Percentiles rank a stretch among this genome's conserved stretches.
phyloP scores from a whole-genome alignment of 1,284 basidiomycete species.

The Phylloporus sp. region DNA sequence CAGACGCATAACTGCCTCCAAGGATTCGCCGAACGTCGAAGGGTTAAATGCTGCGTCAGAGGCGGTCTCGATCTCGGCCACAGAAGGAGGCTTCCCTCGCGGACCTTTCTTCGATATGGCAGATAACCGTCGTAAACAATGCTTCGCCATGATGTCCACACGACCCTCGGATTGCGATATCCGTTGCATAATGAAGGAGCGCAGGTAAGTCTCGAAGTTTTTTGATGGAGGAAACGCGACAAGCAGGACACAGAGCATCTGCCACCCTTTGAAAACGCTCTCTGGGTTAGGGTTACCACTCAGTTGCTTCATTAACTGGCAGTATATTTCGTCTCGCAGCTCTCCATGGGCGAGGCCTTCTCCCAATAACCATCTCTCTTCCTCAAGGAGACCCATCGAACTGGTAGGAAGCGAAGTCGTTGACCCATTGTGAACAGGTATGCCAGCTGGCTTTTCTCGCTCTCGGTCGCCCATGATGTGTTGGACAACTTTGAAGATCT shows the following conservation, averaged over 20 bases:
- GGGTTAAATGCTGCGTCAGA: slow-evolving; percentile 93
- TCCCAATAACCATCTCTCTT: slow-evolving; percentile 85
- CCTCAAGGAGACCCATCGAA: slow-evolving; percentile 68
- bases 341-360: slow-evolving; percentile 82
- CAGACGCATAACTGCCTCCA: slow-evolving; percentile 82
- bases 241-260: slow-evolving; percentile 86
- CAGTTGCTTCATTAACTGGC: slow-evolving; percentile 90
- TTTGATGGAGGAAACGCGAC: slow-evolving; percentile 91
- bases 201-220: slow-evolving; percentile 85
- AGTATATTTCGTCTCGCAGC: slow-evolving; percentile 91
- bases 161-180: slow-evolving; percentile 74
- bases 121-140: slow-evolving; percentile 77
- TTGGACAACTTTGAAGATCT: slow-evolving; percentile 88
- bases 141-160: slow-evolving; percentile 88
- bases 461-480: slow-evolving; percentile 92
- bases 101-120: slow-evolving; percentile 83
- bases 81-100: slow-evolving; percentile 80
- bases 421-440: slow-evolving; percentile 60
- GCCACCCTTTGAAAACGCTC: slow-evolving; percentile 89
- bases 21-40: slow-evolving; percentile 89
- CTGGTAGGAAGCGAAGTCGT: slow-evolving; percentile 57
- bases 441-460: slow-evolving; percentile 62
- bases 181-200: slow-evolving; percentile 76
- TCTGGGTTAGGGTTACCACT: slow-evolving; percentile 84
- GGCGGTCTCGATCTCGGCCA: slow-evolving; percentile 88